Evolutionary conservation across 164 flowering plant genomes (phyloP), one percentile per base, ranked within the genome.

Genomic region (Kingdonia uniflora): DNA sequence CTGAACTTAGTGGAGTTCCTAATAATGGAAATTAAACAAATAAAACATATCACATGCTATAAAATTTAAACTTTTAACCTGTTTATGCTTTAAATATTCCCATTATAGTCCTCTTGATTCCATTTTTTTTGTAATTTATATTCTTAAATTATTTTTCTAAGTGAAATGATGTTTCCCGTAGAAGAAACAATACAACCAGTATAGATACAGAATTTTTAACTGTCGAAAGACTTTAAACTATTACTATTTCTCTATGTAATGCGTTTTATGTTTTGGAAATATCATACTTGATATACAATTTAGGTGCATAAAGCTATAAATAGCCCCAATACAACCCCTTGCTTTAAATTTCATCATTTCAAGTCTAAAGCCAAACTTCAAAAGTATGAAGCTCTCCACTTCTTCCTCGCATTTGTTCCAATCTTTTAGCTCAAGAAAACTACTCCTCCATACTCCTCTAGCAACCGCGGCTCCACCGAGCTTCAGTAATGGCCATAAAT

Each of bases 381-480:
- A 29, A 29, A 29, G 35, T 29, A 29, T 29, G 35, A 29, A 29
- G 35, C 8, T 49, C 25, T 63, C 49, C 3, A 11, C 60, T 35
- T 46, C 53, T 19, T 62, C 49, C 2, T 19, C 62, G 51, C 1
- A 25, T 1, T 26, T 59, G 13, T 5, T 22, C 40, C 51, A 42
- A 25, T 19, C 13, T 20, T 23, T 70, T 22, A 51, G 64, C 66
- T 65, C 84, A 14, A 77, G 88, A 42, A 82, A 71, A 65, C 20
- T 76, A 54, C 67, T 79, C 6, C 70, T 71, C 5, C 71, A 68
- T 53, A 57, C 57, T 54, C 71, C 75, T 24, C 42, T 69, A 6
- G 11, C 11, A 14, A 16, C 17, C 8, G 40, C 65, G 11, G 17
- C 49, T 1, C 57, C 76, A 19, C 69, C 79, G 0, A 46, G 46